phyloP scores from a whole-genome alignment of 2,329 filamentous ascomycete genomes.

The Corinectria fuckeliana region DNA sequence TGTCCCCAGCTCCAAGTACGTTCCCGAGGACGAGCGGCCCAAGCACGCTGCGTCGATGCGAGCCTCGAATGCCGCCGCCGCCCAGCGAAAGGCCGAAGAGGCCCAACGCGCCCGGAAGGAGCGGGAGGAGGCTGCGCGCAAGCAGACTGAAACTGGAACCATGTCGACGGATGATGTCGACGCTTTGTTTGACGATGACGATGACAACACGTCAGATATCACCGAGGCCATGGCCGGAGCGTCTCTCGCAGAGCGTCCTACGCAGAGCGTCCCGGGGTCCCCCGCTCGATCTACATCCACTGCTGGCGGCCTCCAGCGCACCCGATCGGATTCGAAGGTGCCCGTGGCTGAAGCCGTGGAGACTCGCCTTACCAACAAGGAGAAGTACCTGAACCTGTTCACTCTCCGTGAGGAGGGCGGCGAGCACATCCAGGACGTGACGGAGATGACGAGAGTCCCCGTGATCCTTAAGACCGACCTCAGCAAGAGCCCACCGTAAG shows the following conservation, averaged over 20 bases:
- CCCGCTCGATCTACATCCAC: constrained; percentile 77
- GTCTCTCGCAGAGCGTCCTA: constrained; percentile 85
- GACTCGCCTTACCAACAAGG: constrained; percentile 85
- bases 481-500: constrained; percentile 98
- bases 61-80: constrained; percentile 75
- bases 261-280: constrained; percentile 93
- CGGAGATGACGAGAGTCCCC: constrained; percentile 96
- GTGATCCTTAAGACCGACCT: constrained; percentile 98
- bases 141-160: constrained; percentile 92
- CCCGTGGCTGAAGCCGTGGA: constrained; percentile 77
- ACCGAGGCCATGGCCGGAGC: constrained; percentile 93
- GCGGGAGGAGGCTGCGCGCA: constrained; percentile 87
- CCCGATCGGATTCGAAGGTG: constrained; percentile 93
- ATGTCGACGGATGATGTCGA: constrained; percentile 93
- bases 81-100: constrained; percentile 80
- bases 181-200: constrained; percentile 94
- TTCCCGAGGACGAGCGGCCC: constrained; percentile 95
- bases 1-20: constrained; percentile 91
- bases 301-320: constrained; percentile 77
- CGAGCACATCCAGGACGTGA: constrained; percentile 97
- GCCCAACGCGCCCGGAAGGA: constrained; percentile 83
- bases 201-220: constrained; percentile 84
- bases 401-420: constrained; percentile 89
- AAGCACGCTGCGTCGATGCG: constrained; percentile 79
- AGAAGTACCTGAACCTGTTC: constrained; percentile 94